Evolutionary conservation across 192 early-diverging fungal species (phyloP).

Genomic region (Backusella mclennaniae): DNA sequence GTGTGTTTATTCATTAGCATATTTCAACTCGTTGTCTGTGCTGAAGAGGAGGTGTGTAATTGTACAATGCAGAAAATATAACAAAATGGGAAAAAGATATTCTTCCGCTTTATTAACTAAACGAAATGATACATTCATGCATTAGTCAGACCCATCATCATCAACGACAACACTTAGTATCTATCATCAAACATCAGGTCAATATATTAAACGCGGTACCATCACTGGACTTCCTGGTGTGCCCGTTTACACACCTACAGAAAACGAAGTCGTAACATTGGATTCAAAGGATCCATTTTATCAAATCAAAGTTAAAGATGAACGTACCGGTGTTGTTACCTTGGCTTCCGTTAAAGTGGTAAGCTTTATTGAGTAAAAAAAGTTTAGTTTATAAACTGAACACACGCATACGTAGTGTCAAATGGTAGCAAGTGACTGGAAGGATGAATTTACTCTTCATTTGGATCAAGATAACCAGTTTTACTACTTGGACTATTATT

Average conservation of each 20-base stretch:
- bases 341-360: slow-evolving; percentile 3
- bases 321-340: slow-evolving; percentile 1
- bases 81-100: too few relatives aligned
- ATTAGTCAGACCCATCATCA: not conserved
- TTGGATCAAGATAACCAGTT: slow-evolving; percentile 19
- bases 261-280: slow-evolving; percentile 1
- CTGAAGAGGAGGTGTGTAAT: not conserved
- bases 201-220: slow-evolving; percentile 33
- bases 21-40: not conserved
- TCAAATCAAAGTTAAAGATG: slow-evolving; percentile 30
- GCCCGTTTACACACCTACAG: slow-evolving; percentile 22
- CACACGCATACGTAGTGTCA: slow-evolving; percentile 21
- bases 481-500: slow-evolving; percentile 31
- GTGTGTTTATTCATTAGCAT: not conserved
- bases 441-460: slow-evolving; percentile 26
- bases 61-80: not conserved
- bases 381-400: not conserved
- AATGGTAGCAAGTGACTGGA: slow-evolving; percentile 19
- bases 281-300: slow-evolving; percentile 14
- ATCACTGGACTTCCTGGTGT: slow-evolving; percentile 16
- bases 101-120: too few relatives aligned
- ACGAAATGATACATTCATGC: not conserved
- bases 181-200: slow-evolving; percentile 17
- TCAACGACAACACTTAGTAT: slow-evolving; percentile 2
- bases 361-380: not conserved